Base-by-base conservation (phyloP, 768 basidiomycete genomes). In the Podaxis sp. region DNA sequence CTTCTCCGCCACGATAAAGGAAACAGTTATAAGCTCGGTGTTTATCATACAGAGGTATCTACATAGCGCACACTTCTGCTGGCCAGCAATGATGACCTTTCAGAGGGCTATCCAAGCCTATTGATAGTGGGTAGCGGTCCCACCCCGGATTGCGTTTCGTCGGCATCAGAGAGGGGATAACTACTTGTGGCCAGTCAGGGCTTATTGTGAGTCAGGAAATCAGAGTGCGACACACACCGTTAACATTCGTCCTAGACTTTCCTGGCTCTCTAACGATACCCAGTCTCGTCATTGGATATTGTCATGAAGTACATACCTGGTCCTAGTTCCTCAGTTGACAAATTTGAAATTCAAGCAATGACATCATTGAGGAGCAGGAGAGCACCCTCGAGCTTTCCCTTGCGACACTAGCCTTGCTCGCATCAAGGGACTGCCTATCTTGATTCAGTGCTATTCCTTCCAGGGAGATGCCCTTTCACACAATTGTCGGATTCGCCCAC, bases 1-100 rank as follows among this genome's bases (percentile, higher is more conserved):
- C 71, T 78, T 82, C 72, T 83, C 82, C 74, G 83, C 76, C 58
- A 86, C 76, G 57, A 84, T 63, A 63, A 84, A 84, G 16, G 84
- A 81, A 25, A 84, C 69, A 11, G 85, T 69, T 42, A 85, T 71
- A 51, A 85, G 72, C 68, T 85, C 83, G 58, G 82, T 72, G 66
- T 84, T 79, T 21, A 83, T 67, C 28, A 73, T 72, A 57, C 73
- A 75, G n/a, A 82, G 79, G 55, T 82, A 74, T 50, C 83, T 76
- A 46, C 72, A 71, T 25, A 85, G 74, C 23, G 76, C 71, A 44
- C 77, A 73, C 63, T 78, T 82, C 61, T 72, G 74, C 66, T 83
- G 75, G 21, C 79, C 79, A 4, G 76, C 74, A 63, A 83, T 83
- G 48, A 77, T 64, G 4, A 83, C 84, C 48, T 81, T 79, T 67